Percentiles rank a stretch among this genome's conserved stretches.
These are phyloP conservation scores for Xeromyces bisporus DNA, from an alignment of 495 filamentous ascomycete species.

Conservation along the genomic window DNA sequence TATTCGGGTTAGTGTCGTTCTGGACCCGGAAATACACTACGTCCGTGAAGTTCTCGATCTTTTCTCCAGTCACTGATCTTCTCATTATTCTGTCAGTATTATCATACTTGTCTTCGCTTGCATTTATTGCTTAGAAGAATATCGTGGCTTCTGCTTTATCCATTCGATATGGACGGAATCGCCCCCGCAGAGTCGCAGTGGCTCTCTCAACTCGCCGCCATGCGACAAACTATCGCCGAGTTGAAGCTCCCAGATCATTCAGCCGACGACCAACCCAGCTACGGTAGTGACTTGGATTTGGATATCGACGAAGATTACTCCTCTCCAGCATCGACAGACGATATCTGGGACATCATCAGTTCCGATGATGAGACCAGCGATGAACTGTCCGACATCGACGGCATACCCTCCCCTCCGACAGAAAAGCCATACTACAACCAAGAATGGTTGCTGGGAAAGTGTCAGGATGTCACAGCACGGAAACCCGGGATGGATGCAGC, in stretches of 20 bases:
- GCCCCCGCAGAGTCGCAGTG: slow-evolving; percentile 42
- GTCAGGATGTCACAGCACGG: slow-evolving; percentile 38
- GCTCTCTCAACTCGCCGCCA: slow-evolving; percentile 51
- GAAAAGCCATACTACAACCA: slow-evolving; percentile 17
- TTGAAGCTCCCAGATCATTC: slow-evolving; percentile 39
- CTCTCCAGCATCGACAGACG: slow-evolving; percentile 46
- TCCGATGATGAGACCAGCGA: slow-evolving; percentile 47
- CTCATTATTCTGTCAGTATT: too few relatives aligned
- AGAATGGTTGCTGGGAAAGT: slow-evolving; percentile 50
- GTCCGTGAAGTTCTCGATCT: too few relatives aligned
- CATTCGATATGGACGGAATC: slow-evolving; percentile 15
- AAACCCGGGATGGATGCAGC: slow-evolving; percentile 43
- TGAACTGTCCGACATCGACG: slow-evolving; percentile 21
- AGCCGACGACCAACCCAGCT: slow-evolving; percentile 21
- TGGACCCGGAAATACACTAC: too few relatives aligned
- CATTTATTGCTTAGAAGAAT: too few relatives aligned
- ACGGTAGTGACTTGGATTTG: slow-evolving; percentile 41
- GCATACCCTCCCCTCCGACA: slow-evolving; percentile 7
- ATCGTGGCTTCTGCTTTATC: too few relatives aligned
- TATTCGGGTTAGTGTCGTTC: too few relatives aligned
- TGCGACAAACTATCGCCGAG: slow-evolving; percentile 57
- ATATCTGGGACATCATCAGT: slow-evolving; percentile 81
- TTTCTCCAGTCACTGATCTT: too few relatives aligned
- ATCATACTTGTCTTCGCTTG: too few relatives aligned
- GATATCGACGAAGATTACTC: slow-evolving; percentile 46